Percentiles rank a stretch among this genome's conserved stretches.
Conservation (phyloP, 2,329 filamentous ascomycete species). For the Zasmidium cellare region DNA sequence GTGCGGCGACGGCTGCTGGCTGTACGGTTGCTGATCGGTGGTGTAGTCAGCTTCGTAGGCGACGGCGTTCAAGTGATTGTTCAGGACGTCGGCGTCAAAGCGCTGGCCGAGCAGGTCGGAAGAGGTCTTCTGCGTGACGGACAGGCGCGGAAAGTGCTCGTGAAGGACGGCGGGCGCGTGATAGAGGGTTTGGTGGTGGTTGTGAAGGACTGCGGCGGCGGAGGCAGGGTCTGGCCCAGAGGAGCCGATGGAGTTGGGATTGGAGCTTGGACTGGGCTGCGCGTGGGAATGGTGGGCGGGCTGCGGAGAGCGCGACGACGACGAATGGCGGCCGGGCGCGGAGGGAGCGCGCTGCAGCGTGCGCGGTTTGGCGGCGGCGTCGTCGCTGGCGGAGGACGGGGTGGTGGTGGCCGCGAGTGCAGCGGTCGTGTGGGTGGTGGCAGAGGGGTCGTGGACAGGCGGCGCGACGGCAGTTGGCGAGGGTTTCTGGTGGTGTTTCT, state of each 20-base stretch:
- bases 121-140: constrained; percentile 34
- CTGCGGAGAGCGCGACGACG: neutral
- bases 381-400: neutral
- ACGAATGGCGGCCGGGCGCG: neutral
- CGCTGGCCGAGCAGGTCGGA: constrained; percentile 40
- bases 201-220: neutral
- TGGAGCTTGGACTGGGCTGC: constrained; percentile 3
- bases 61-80: constrained; percentile 38
- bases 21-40: constrained; percentile 10
- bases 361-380: neutral
- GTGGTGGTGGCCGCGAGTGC: neutral
- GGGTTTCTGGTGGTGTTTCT: neutral
- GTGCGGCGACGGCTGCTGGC: constrained; percentile 12
- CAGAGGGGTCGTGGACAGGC: neutral
- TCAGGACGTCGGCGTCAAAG: constrained; percentile 41
- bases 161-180: constrained; percentile 5
- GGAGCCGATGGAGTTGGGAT: constrained; percentile 1
- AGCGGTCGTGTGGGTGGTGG: neutral
- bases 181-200: too few relatives aligned
- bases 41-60: constrained; percentile 25
- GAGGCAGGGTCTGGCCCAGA: neutral
- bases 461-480: neutral
- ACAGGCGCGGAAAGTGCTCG: constrained; percentile 22
- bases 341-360: constrained; percentile 2
- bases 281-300: neutral